phyloP scores from a whole-genome alignment of 768 basidiomycete species.

The Suillus lakei region DNA sequence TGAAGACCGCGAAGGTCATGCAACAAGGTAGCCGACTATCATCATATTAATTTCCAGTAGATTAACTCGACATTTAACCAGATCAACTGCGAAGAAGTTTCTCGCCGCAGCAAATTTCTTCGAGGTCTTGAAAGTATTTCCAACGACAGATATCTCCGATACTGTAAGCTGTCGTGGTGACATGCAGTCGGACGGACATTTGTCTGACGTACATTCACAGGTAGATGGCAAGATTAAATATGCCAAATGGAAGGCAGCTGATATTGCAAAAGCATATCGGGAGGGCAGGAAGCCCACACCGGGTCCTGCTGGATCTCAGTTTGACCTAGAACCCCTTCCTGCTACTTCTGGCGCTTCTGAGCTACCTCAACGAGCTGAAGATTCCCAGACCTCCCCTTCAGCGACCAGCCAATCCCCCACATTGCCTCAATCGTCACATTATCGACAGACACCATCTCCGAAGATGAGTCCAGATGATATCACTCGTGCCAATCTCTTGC shows the following conservation, averaged over 20 bases:
- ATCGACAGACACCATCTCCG: slow-evolving; percentile 39
- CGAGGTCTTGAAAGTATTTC: slow-evolving; percentile 83
- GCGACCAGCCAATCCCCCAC: slow-evolving; percentile 28
- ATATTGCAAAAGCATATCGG: slow-evolving; percentile 93
- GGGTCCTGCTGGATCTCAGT: slow-evolving; percentile 66
- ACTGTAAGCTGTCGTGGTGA: slow-evolving; percentile 45
- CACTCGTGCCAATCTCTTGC: slow-evolving; percentile 33
- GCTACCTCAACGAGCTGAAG: slow-evolving; percentile 23
- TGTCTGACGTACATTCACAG: slow-evolving; percentile 43
- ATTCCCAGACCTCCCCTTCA: slow-evolving; percentile 31
- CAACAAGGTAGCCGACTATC: slow-evolving; percentile 63
- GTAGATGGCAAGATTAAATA: slow-evolving; percentile 89
- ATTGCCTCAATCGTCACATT: slow-evolving; percentile 14
- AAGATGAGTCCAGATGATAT: slow-evolving; percentile 34
- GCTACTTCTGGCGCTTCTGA: slow-evolving; percentile 13
- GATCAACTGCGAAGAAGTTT: slow-evolving; percentile 92
- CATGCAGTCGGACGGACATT: not conserved
- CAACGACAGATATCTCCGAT: slow-evolving; percentile 58
- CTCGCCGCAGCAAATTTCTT: slow-evolving; percentile 94
- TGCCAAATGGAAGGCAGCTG: slow-evolving; percentile 97
- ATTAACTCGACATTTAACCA: slow-evolving; percentile 35
- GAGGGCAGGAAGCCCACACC: slow-evolving; percentile 86
- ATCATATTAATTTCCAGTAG: not conserved
- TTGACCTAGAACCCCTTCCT: slow-evolving; percentile 26
- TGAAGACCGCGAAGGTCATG: slow-evolving; percentile 81